Base-by-base conservation (phyloP, 2,329 filamentous ascomycete genomes). In the Exserohilum turcica region DNA sequence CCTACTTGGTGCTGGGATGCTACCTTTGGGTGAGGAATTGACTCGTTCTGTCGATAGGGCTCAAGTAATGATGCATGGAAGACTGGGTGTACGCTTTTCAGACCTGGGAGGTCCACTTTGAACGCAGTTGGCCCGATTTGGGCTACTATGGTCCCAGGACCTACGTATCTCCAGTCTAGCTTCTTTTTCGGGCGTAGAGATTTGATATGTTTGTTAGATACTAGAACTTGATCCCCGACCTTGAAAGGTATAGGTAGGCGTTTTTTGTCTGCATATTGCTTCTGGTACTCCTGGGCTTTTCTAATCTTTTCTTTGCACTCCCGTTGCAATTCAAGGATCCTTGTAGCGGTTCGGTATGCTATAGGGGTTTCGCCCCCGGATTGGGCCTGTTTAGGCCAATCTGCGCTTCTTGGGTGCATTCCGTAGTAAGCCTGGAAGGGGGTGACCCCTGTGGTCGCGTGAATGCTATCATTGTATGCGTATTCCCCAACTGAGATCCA, bases 261-360 rank as follows among this genome's bases (percentile, higher is more conserved):
- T 44, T 58, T 49, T 42, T 54, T 58, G 7, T 24, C 7, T 48
- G 45, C 29, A 21, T 54, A 43, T 52, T 52, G n/a, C 12, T 44
- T 12, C 9, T 48, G 10, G 16, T n/a, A 16, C n/a, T 6, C n/a
- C 45, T 36, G 19, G 36, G 40, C 36, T 54, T 10, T 15, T 51
- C 18, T 19, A n/a, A 54, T 15, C 45, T 16, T 37, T 21, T 8
- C 4, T 54, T 19, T 27, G 4, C n/a, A 2, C 33, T 52, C n/a
- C 43, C 33, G 7, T 7, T 24, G 7, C 7, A 24, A 7, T 7
- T 24, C 7, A 24, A 24, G 21, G 7, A 24, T 24, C 21, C 7
- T 24, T 24, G 7, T 24, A 24, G 21, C 7, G 7, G 21, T 24
- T 24, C 7, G 7, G 21, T 24, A 24, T 24, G 7, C 21, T 24